Percentiles rank a stretch among this genome's conserved stretches.
These are phyloP conservation scores for Gyromitra esculenta DNA, from an alignment of 2,329 filamentous ascomycete species.

Conservation along the genomic window DNA sequence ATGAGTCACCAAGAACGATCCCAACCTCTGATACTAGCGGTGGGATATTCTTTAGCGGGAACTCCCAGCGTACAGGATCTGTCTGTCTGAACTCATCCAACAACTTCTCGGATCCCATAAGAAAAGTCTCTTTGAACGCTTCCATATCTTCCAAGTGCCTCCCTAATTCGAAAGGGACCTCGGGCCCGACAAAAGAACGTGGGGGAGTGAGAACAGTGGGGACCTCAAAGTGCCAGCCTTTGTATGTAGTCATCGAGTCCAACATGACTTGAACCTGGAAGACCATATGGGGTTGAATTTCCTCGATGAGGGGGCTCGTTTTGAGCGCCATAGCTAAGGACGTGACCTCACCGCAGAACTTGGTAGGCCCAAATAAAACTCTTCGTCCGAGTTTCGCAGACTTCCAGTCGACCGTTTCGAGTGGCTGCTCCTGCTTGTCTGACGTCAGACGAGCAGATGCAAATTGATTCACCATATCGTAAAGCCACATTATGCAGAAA, in stretches of 20 bases:
- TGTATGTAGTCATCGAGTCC: constrained; percentile 63
- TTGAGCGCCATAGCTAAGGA: constrained; percentile 61
- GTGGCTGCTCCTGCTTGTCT: constrained; percentile 60
- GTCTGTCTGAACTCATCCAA: constrained; percentile 60
- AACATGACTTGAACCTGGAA: constrained; percentile 66
- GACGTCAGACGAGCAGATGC: constrained; percentile 62
- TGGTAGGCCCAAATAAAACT: constrained; percentile 62
- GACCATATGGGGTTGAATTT: constrained; percentile 64
- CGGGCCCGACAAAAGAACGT: constrained; percentile 9
- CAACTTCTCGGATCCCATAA: constrained; percentile 63
- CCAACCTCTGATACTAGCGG: constrained; percentile 59
- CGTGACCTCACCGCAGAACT: constrained; percentile 63
- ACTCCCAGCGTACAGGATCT: constrained; percentile 58
- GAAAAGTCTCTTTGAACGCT: constrained; percentile 60
- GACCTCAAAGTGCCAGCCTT: constrained; percentile 61
- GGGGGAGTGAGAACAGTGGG: constrained; percentile 3
- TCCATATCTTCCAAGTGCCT: constrained; percentile 61
- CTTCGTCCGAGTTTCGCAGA: constrained; percentile 60
- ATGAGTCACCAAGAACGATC: constrained; percentile 60
- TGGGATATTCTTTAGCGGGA: constrained; percentile 57
- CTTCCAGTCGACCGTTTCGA: constrained; percentile 60
- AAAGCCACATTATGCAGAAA: constrained; percentile 67
- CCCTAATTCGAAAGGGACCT: constrained; percentile 55
- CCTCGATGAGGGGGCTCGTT: constrained; percentile 53
- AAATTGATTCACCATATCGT: constrained; percentile 64